Conservation (phyloP, 495 filamentous ascomycete genomes). For the Parachaetomium inaequale region DNA sequence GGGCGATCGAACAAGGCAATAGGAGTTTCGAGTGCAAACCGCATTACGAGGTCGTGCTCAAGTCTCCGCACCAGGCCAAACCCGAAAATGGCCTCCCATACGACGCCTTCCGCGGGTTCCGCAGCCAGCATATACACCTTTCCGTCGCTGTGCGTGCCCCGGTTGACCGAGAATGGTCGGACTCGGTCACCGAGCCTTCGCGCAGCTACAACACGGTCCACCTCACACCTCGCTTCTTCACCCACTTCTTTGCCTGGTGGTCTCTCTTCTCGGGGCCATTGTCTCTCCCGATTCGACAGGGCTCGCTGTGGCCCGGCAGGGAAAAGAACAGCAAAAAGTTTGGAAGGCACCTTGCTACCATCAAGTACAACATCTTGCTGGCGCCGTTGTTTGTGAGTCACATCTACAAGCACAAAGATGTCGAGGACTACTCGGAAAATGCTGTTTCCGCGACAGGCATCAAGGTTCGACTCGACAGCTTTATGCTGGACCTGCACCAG, state of each 20-base stretch:
- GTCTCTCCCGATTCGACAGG: slow-evolving; percentile 92
- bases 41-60: slow-evolving; percentile 88
- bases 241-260: slow-evolving; percentile 98
- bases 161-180: slow-evolving; percentile 72
- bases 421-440: slow-evolving; percentile 76
- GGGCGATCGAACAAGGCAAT: slow-evolving; percentile 58
- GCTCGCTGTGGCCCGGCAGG: slow-evolving; percentile 79
- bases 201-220: slow-evolving; percentile 93
- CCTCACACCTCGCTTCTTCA: slow-evolving; percentile 90
- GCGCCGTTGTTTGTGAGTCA: slow-evolving; percentile 93
- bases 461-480: slow-evolving; percentile 89
- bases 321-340: slow-evolving; percentile 99
- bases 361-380: slow-evolving; percentile 92
- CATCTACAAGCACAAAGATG: slow-evolving; percentile 97
- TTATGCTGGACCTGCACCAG: slow-evolving; percentile 95
- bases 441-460: slow-evolving; percentile 86
- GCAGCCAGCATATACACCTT: slow-evolving; percentile 92
- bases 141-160: slow-evolving; percentile 87
- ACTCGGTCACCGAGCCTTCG: slow-evolving; percentile 66
- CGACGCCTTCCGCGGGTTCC: slow-evolving; percentile 89
- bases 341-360: slow-evolving; percentile 89
- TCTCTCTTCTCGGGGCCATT: slow-evolving; percentile 90
- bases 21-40: slow-evolving; percentile 85
- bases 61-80: slow-evolving; percentile 69
- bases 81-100: slow-evolving; percentile 57